phyloP scores from a whole-genome alignment of 495 filamentous ascomycete species.

The Podospora didyma region DNA sequence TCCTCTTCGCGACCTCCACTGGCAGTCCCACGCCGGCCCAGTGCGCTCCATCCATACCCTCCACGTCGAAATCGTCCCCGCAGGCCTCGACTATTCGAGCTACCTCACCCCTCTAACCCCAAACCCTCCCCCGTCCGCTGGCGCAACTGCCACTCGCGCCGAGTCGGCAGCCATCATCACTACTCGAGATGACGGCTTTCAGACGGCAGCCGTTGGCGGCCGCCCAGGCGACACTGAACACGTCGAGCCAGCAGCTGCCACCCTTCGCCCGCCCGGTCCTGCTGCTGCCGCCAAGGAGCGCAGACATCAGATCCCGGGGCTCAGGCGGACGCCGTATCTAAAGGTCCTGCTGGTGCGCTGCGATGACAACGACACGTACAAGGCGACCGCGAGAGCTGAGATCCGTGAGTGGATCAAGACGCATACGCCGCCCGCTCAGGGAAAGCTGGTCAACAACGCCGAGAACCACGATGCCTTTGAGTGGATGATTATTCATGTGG shows the following conservation, averaged over 20 bases:
- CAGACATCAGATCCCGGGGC: conserved; percentile 90
- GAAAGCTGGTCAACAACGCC: conserved; percentile 40
- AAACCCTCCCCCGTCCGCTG: conserved; percentile 8
- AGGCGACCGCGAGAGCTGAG: conserved; percentile 66
- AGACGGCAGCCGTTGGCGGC: conserved; percentile 35
- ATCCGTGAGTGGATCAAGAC: conserved; percentile 88
- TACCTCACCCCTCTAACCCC: conserved; percentile 36
- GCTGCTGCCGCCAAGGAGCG: conserved; percentile 47
- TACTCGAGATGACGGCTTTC: conserved; percentile 52
- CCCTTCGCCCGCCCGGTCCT: conserved; percentile 16
- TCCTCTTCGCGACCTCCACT: conserved; percentile 89
- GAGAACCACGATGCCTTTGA: conserved; percentile 95
- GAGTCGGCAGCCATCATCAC: conserved; percentile 35
- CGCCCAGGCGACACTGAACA: conserved; percentile 29
- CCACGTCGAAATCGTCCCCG: conserved; percentile 78
- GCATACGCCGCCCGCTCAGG: conserved; percentile 57
- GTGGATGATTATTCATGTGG: conserved; percentile 91
- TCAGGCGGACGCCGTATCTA: conserved; percentile 90
- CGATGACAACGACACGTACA: conserved; percentile 93
- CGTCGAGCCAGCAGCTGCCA: conserved; percentile 22
- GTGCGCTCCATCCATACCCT: conserved; percentile 88
- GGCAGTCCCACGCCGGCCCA: conserved; percentile 90
- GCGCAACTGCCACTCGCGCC: conserved; percentile 21
- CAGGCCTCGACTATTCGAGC: conserved; percentile 30
- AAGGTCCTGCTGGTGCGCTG: conserved; percentile 86